Evolutionary conservation across 345 rosid genomes (phyloP).

Genomic region (Microcos paniculata): DNA sequence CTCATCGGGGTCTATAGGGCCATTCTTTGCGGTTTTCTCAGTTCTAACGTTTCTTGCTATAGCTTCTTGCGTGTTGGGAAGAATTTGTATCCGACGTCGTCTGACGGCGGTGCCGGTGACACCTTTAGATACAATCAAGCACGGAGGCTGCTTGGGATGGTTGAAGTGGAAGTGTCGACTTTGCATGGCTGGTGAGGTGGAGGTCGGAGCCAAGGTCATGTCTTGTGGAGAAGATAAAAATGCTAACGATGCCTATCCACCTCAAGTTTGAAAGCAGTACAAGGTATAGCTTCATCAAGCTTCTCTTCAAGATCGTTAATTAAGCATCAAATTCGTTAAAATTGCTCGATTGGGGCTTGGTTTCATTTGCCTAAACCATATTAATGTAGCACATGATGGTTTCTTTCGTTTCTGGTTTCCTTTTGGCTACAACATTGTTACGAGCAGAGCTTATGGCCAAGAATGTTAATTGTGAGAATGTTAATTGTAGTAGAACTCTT

Average conservation of each 20-base stretch:
- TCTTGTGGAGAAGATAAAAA: slow-evolving; percentile 14
- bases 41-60: slow-evolving; percentile 49
- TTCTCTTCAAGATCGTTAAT: no score
- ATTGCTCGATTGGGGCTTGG: no score
- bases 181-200: slow-evolving; percentile 37
- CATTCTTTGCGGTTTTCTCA: slow-evolving; percentile 66
- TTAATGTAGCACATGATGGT: no score
- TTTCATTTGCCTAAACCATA: no score
- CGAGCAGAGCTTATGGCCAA: no score
- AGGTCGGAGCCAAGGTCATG: slow-evolving; percentile 42
- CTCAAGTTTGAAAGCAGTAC: slow-evolving; percentile 13
- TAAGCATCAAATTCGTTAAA: no score
- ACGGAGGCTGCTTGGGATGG: slow-evolving; percentile 47
- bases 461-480: no score
- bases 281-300: no score
- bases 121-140: slow-evolving; percentile 40
- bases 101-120: background rate
- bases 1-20: slow-evolving; percentile 65
- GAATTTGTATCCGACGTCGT: slow-evolving; percentile 40
- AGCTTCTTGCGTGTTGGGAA: slow-evolving; percentile 59
- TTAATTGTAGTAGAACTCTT: no score
- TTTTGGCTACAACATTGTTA: no score
- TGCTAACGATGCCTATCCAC: background rate
- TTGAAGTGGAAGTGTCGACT: slow-evolving; percentile 30
- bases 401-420: no score